A percentile compares a stretch with the other conserved stretches of the same genome.
Conservation (phyloP, 2,329 filamentous ascomycete species). For the Boeremia lycopersici region DNA sequence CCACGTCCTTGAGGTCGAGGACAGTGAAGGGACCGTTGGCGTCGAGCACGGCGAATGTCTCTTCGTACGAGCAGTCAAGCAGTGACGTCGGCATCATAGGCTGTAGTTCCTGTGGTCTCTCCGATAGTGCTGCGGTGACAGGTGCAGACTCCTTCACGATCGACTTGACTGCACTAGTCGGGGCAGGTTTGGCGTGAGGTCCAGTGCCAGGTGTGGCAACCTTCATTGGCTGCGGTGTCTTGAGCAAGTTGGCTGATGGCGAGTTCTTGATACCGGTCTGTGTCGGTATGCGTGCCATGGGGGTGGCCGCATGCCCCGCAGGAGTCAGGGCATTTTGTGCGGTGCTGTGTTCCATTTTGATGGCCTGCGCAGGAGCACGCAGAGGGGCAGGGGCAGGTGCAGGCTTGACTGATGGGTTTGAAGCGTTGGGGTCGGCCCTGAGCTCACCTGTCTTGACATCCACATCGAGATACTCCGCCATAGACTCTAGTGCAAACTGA, state of each 20-base stretch:
- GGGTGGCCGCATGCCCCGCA: slow-evolving; percentile 40
- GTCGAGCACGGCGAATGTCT: slow-evolving; percentile 42
- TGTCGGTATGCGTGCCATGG: slow-evolving; percentile 47
- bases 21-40: slow-evolving; percentile 40
- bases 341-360: slow-evolving; percentile 42
- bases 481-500: slow-evolving; percentile 61
- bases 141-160: slow-evolving; percentile 34
- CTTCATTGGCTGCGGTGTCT: slow-evolving; percentile 47
- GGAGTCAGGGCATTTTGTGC: slow-evolving; percentile 46
- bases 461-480: slow-evolving; percentile 58
- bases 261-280: slow-evolving; percentile 47
- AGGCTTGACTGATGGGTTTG: slow-evolving; percentile 31
- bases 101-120: slow-evolving; percentile 32
- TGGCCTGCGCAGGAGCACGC: slow-evolving; percentile 32
- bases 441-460: slow-evolving; percentile 52
- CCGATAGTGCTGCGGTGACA: slow-evolving; percentile 22
- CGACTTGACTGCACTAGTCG: slow-evolving; percentile 33
- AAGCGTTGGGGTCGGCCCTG: slow-evolving; percentile 32
- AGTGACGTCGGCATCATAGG: slow-evolving; percentile 36
- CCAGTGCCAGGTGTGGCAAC: slow-evolving; percentile 42
- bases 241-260: slow-evolving; percentile 45
- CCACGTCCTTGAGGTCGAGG: slow-evolving; percentile 44
- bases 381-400: slow-evolving; percentile 22
- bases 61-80: slow-evolving; percentile 43
- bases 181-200: slow-evolving; percentile 41